Base-by-base conservation (phyloP, 2,329 filamentous ascomycete genomes). In the Raffaelea albimanens region DNA sequence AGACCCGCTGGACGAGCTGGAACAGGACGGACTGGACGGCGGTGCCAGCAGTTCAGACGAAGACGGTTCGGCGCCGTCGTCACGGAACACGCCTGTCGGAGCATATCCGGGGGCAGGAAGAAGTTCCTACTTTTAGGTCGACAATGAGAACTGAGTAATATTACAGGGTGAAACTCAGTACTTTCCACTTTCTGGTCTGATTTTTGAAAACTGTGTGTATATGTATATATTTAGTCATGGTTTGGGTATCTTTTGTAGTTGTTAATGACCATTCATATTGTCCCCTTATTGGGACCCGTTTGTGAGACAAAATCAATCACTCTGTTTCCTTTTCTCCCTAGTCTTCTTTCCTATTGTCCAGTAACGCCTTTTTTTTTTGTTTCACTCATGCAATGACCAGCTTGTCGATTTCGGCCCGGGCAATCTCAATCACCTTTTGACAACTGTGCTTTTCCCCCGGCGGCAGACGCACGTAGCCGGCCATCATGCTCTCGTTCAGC, bases 371-470 rank as follows among this genome's bases (percentile, higher is more conserved):
- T 29, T 29, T 29, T 7, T n/a, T n/a, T n/a, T n/a, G n/a, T n/a
- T n/a, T n/a, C n/a, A n/a, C n/a, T 29, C 51, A 57, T 2, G 48
- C 49, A 61, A 82, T 80, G 13, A 76, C 64, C 21, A 82, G 60
- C 23, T 67, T 68, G 25, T 78, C 72, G 45, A 82, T 66, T 2
- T 76, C 73, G 40, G 65, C 55, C 50, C 72, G 71, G 5, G 78
- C 77, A 29, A 78, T 68, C 25, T 74, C 68, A 18, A 82, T 67
- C 31, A 81, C 69, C 49, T 63, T 65, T 52, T 72, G 58, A 50
- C 77, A 82, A 21, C 66, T 63, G 41, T 67, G 66, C 43, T 61
- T 61, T 34, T 68, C 63, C n/a, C 61, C 64, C 2, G 57, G 49
- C 20, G 57, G 59, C 20, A 67, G 51, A 50, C 57, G 56, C 44